These are phyloP conservation scores for Emmonsia crescens DNA, from an alignment of 2,329 filamentous ascomycete species.

Conservation along the genomic window DNA sequence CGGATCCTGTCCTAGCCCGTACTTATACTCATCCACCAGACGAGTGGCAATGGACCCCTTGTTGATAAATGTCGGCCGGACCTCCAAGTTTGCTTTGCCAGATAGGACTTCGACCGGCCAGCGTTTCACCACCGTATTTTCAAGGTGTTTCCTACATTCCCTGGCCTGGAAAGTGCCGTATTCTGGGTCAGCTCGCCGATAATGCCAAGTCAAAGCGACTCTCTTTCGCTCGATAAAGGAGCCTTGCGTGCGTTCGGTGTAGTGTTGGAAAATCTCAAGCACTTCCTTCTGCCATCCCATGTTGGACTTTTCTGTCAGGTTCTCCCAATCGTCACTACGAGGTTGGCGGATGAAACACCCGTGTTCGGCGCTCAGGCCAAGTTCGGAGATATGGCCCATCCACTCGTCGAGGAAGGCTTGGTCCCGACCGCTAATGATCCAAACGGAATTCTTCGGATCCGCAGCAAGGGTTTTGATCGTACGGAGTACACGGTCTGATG, in stretches of 20 bases:
- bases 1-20: conserved; percentile 45
- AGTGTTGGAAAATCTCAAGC: conserved; percentile 72
- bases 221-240: conserved; percentile 92
- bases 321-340: conserved; percentile 67
- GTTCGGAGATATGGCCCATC: conserved; percentile 76
- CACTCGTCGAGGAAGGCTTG: conserved; percentile 84
- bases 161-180: conserved; percentile 68
- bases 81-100: conserved; percentile 93
- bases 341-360: conserved; percentile 89
- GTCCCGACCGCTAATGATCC: conserved; percentile 95
- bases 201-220: conserved; percentile 94
- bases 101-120: conserved; percentile 96
- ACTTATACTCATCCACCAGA: conserved; percentile 61
- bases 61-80: conserved; percentile 94
- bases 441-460: conserved; percentile 78
- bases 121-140: conserved; percentile 60
- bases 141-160: conserved; percentile 72
- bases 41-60: conserved; percentile 91
- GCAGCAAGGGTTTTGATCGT: conserved; percentile 69
- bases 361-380: conserved; percentile 95
- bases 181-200: conserved; percentile 79
- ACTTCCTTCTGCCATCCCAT: conserved; percentile 92
- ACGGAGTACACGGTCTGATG: conserved; percentile 69
- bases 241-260: conserved; percentile 75
- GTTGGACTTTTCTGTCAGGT: conserved; percentile 72